These are phyloP conservation scores for Yamadazyma dendronema DNA, from an alignment of 1,139 yeast genomes.

Conservation along the genomic window DNA sequence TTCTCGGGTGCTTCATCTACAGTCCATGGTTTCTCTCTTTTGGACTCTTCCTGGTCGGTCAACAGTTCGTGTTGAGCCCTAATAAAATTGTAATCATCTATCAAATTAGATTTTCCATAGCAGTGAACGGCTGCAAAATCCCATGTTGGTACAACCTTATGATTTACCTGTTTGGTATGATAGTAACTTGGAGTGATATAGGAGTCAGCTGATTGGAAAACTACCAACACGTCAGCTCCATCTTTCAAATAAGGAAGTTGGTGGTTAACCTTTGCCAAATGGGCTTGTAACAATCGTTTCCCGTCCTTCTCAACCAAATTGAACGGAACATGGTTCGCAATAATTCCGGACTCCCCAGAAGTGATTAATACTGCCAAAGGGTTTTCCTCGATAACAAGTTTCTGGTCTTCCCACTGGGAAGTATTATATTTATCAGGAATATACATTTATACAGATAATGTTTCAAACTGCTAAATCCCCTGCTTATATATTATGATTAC, in stretches of 20 bases:
- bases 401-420: slow-evolving; percentile 39
- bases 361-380: slow-evolving; percentile 58
- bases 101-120: slow-evolving; percentile 50
- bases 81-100: slow-evolving; percentile 49
- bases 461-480: neutral
- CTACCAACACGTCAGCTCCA: slow-evolving; percentile 45
- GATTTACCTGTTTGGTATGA: slow-evolving; percentile 54
- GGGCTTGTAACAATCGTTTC: slow-evolving; percentile 49
- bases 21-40: slow-evolving; percentile 48
- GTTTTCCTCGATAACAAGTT: slow-evolving; percentile 40
- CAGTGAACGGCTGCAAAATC: slow-evolving; percentile 63
- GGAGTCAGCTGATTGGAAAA: slow-evolving; percentile 54
- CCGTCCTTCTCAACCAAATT: slow-evolving; percentile 40
- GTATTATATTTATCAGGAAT: slow-evolving; percentile 30
- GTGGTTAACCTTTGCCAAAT: slow-evolving; percentile 54
- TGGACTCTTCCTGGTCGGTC: slow-evolving; percentile 48
- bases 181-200: slow-evolving; percentile 66
- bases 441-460: slow-evolving; percentile 21
- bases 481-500: neutral
- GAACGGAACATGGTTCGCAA: slow-evolving; percentile 64
- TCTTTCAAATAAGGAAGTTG: slow-evolving; percentile 47
- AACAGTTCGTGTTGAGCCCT: slow-evolving; percentile 44
- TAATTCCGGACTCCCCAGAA: slow-evolving; percentile 30
- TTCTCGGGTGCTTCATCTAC: slow-evolving; percentile 58
- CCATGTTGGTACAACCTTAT: slow-evolving; percentile 73